A percentile compares a stretch with the other conserved stretches of the same genome.
Evolutionary conservation across 2,329 filamentous ascomycete genomes (phyloP).

Genomic region (Exophiala lecanii-corni): DNA sequence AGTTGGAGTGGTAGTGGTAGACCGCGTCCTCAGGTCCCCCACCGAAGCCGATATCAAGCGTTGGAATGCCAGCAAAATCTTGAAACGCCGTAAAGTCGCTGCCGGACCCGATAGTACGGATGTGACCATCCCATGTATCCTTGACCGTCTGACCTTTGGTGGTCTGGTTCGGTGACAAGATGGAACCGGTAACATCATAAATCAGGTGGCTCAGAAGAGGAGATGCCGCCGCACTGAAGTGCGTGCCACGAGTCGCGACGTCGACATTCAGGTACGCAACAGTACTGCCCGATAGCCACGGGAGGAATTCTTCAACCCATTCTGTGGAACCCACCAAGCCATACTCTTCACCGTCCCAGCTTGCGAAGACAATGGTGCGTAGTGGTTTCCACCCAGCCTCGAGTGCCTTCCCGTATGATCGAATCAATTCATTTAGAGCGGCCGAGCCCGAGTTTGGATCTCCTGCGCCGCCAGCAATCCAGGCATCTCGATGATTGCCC

Average conservation of each 20-base stretch:
- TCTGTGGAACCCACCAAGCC: constrained; percentile 82
- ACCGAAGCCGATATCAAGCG: constrained; percentile 59
- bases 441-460: constrained; percentile 82
- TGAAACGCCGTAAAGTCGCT: constrained; percentile 73
- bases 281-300: constrained; percentile 68
- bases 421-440: constrained; percentile 71
- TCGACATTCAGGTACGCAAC: constrained; percentile 87
- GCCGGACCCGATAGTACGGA: constrained; percentile 65
- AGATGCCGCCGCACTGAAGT: constrained; percentile 63
- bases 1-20: constrained; percentile 80
- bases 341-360: constrained; percentile 81
- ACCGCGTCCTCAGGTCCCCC: constrained; percentile 41
- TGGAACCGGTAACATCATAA: constrained; percentile 37
- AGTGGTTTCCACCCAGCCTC: constrained; percentile 75
- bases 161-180: constrained; percentile 72
- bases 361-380: constrained; percentile 87
- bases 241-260: constrained; percentile 61
- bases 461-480: constrained; percentile 77
- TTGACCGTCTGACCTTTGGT: constrained; percentile 62
- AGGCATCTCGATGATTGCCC: constrained; percentile 89
- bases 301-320: constrained; percentile 86
- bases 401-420: constrained; percentile 67
- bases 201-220: constrained; percentile 72
- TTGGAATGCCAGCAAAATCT: constrained; percentile 64
- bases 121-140: constrained; percentile 61